Evolutionary conservation across 306 rosid genomes (phyloP).

Genomic region (Dalbergia cultrata): DNA sequence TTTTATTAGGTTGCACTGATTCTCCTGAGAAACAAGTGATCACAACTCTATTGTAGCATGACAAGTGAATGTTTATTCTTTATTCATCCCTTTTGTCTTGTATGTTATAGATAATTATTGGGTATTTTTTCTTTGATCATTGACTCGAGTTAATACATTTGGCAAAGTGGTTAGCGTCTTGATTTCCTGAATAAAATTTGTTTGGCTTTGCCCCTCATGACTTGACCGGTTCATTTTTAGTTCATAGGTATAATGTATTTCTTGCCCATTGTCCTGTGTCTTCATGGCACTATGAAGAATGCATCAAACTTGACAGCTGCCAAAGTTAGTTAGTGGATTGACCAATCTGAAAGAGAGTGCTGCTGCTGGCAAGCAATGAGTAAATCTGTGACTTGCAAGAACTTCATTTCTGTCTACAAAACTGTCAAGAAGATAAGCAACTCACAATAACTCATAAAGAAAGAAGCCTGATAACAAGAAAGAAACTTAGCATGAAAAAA

Average conservation of each 20-base stretch:
- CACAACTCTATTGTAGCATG: neutral
- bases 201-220: neutral
- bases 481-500: neutral
- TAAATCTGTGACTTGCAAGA: neutral
- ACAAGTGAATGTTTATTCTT: neutral
- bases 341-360: neutral
- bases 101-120: neutral
- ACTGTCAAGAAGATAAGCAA: neutral
- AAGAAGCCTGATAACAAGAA: neutral
- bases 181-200: conserved; percentile 15
- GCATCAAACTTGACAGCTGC: conserved; percentile 11
- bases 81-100: neutral
- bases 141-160: conserved; percentile 1
- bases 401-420: neutral
- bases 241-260: conserved; percentile 18
- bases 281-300: conserved; percentile 13
- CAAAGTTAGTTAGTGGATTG: conserved; percentile 18
- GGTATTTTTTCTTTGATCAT: neutral
- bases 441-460: neutral
- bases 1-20: neutral
- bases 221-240: neutral
- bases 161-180: neutral
- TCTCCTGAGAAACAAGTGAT: no score
- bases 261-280: neutral
- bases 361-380: neutral